A percentile compares a stretch with the other conserved stretches of the same genome.
Evolutionary conservation across 495 filamentous ascomycete genomes (phyloP).

Genomic region (Penicillium canariense): DNA sequence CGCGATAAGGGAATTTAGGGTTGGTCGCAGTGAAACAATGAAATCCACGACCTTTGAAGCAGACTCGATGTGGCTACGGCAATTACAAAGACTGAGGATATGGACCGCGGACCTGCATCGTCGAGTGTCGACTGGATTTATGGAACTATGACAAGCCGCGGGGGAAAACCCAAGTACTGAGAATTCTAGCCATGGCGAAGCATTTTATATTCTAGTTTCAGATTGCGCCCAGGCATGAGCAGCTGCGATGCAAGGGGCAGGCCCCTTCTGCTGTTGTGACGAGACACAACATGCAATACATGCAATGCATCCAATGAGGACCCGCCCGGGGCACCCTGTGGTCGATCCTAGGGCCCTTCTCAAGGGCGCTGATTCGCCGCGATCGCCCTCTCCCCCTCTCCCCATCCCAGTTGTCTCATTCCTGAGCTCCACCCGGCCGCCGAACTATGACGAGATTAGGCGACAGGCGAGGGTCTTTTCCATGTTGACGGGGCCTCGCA

Average conservation of each 20-base stretch:
- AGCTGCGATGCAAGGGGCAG: constrained; percentile 25
- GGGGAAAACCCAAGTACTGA: no score
- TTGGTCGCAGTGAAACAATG: not conserved
- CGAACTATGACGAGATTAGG: constrained; percentile 23
- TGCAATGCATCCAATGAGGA: constrained; percentile 30
- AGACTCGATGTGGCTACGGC: no score
- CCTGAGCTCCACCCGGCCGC: constrained; percentile 15
- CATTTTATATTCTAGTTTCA: constrained; percentile 31
- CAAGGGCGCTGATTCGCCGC: constrained; percentile 28
- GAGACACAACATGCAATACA: constrained; percentile 31
- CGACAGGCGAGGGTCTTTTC: constrained; percentile 20
- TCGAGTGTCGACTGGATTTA: no score
- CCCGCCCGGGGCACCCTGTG: constrained; percentile 26
- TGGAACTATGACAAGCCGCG: no score
- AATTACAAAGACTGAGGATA: no score
- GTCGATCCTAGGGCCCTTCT: constrained; percentile 26
- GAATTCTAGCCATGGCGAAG: constrained; percentile 19
- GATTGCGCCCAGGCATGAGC: constrained; percentile 21
- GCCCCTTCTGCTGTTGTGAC: constrained; percentile 24
- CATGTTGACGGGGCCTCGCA: constrained; percentile 30
- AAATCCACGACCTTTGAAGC: no score
- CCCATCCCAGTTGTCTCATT: constrained; percentile 35
- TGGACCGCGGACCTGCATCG: no score
- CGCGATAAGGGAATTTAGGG: not conserved
- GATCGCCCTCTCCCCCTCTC: constrained; percentile 9